Evolutionary conservation across 2,329 filamentous ascomycete species (phyloP).

Genomic region (Aureobasidium zeae): DNA sequence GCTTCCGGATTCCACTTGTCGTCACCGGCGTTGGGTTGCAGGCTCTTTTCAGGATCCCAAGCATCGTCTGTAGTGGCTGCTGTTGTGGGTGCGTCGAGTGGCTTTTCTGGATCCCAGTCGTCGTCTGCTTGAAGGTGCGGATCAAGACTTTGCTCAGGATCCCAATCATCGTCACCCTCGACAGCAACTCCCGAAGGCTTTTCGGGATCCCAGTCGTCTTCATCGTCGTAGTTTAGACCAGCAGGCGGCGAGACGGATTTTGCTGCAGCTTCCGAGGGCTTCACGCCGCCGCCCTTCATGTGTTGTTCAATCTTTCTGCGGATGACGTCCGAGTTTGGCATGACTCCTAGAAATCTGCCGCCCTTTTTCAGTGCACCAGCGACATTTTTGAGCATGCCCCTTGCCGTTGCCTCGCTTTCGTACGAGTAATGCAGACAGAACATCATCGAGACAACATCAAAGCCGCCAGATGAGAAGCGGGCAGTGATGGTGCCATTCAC

Average conservation of each 20-base stretch:
- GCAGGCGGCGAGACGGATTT: constrained; percentile 18
- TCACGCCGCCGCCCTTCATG: constrained; percentile 48
- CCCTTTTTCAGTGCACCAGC: constrained; percentile 85
- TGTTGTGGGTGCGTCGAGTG: constrained; percentile 21
- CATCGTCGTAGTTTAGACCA: constrained; percentile 23
- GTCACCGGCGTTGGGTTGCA: constrained; percentile 31
- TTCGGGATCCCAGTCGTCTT: constrained; percentile 27
- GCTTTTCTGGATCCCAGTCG: constrained; percentile 28
- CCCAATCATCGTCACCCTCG: constrained; percentile 35
- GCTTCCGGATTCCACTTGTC: constrained; percentile 27
- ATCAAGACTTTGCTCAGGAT: constrained; percentile 33
- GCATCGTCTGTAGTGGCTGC: constrained; percentile 26
- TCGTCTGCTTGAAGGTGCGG: constrained; percentile 26
- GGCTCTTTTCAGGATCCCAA: constrained; percentile 36
- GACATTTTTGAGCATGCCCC: constrained; percentile 88
- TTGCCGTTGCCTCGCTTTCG: constrained; percentile 80
- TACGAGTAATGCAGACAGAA: constrained; percentile 99
- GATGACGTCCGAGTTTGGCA: constrained; percentile 93
- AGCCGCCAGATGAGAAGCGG: constrained; percentile 62
- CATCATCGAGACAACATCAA: constrained; percentile 98
- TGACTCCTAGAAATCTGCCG: constrained; percentile 86
- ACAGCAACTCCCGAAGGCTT: constrained; percentile 28
- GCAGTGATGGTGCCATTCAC: constrained; percentile 49
- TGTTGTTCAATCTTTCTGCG: constrained; percentile 67
- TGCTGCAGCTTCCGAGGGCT: constrained; percentile 29